Evolutionary conservation across 2,329 filamentous ascomycete species (phyloP), one percentile per base, ranked within the genome.

Genomic region (Alternaria conjuncta): DNA sequence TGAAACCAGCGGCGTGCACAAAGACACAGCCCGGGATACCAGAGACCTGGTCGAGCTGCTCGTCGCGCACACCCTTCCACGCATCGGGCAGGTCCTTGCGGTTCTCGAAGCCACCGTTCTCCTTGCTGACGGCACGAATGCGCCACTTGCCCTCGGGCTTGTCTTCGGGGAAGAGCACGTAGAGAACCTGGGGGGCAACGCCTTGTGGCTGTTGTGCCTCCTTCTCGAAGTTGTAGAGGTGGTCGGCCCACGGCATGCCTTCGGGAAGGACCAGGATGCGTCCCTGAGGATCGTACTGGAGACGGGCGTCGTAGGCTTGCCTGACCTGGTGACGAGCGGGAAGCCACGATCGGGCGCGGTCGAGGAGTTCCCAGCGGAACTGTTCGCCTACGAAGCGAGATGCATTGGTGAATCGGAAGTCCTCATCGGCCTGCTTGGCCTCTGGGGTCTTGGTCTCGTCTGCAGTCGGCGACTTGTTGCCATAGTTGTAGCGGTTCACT

Each of bases 161-260:
- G 26, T 89, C 87, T 84, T 99, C 95, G 0, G 94, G 92, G 82
- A 98, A 98, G 25, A 98, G 84, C 13, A 97, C 94, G 77, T 97
- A 98, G 55, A 94, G 85, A 5, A 95, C 89, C 71, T 88, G 87
- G 44, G 88, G 81, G 0, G 83, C 82, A 65, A 65, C 79, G 75
- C 58, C 74, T 69, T 73, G 75, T 59, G 79, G 83, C 20, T 80
- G 75, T 9, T 77, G 79, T 9, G 76, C 79, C 54, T 83, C 80
- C 75, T 90, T 86, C 71, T 99, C 96, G 26, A 98, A 87, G 18
- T 87, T 89, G 83, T 97, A 98, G 18, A 99, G 86, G 80, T 99
- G 96, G 76, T 98, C 95, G 80, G 97, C 96, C 96, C 96, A 98
- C 2, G 95, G 95, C 64, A 95, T 92, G 62, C 91, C 89, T 77